These are phyloP conservation scores for Yamadazyma olivae DNA, from an alignment of 805 yeast genomes.

Conservation along the genomic window DNA sequence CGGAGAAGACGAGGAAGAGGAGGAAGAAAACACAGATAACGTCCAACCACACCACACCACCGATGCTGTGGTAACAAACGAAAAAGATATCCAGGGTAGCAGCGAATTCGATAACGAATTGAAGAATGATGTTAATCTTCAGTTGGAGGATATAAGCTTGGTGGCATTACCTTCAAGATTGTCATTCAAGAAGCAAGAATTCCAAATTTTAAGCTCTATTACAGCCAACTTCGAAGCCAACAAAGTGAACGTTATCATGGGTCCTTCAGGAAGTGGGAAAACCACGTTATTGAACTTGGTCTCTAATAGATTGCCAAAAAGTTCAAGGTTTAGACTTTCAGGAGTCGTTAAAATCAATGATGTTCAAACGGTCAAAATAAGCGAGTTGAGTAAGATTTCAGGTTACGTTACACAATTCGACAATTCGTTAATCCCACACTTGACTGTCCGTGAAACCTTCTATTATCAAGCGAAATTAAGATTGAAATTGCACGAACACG, in stretches of 20 bases:
- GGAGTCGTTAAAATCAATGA: constrained; percentile 28
- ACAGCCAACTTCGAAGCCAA: constrained; percentile 29
- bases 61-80: neutral
- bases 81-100: neutral
- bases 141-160: constrained; percentile 30
- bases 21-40: neutral
- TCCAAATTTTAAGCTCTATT: constrained; percentile 22
- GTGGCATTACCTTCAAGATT: constrained; percentile 44
- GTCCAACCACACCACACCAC: neutral
- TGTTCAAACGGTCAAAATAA: constrained; percentile 19
- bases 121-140: constrained; percentile 14
- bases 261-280: constrained; percentile 46
- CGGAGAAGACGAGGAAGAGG: constrained; percentile 23
- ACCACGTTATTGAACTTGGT: constrained; percentile 38
- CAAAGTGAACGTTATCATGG: constrained; percentile 42
- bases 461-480: constrained; percentile 69
- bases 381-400: constrained; percentile 36
- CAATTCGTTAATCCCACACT: constrained; percentile 61
- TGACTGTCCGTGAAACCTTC: constrained; percentile 78
- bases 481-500: constrained; percentile 41
- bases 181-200: constrained; percentile 7
- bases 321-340: constrained; percentile 14
- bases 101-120: constrained; percentile 27
- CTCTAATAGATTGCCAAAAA: constrained; percentile 47
- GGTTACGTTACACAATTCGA: constrained; percentile 86